Evolutionary conservation across 148 eudicot genomes (phyloP).

Genomic region (Fagopyrum homotropicum): DNA sequence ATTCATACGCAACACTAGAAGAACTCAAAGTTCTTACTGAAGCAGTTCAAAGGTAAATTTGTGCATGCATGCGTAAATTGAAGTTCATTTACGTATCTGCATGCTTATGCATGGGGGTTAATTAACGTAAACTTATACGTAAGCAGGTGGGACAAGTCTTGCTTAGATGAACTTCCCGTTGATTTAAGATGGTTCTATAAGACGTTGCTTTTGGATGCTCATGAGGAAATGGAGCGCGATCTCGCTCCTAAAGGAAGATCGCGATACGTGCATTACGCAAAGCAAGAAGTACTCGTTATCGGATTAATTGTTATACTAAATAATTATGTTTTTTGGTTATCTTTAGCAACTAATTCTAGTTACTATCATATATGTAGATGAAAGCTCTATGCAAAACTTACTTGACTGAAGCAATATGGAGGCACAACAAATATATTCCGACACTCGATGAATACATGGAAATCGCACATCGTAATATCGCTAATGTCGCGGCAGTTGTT

Average conservation of each 20-base stretch:
- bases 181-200: constrained; percentile 17
- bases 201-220: constrained; percentile 8
- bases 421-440: constrained; percentile 11
- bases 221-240: constrained; percentile 22
- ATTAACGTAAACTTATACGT: neutral
- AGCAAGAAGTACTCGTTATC: constrained; percentile 14
- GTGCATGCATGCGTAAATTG: neutral
- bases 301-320: too few species aligned
- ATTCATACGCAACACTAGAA: neutral
- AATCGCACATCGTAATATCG: constrained; percentile 6
- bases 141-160: constrained; percentile 23
- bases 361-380: too few species aligned
- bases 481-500: constrained; percentile 2
- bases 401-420: constrained; percentile 23
- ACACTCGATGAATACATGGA: constrained; percentile 16
- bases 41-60: constrained; percentile 23
- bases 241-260: constrained; percentile 20
- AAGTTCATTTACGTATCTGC: neutral
- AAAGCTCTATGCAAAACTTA: constrained; percentile 15
- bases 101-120: neutral
- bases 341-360: too few species aligned
- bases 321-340: too few species aligned
- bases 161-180: constrained; percentile 16
- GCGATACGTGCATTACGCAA: constrained; percentile 7
- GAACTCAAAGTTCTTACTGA: constrained; percentile 9